Evolutionary conservation across 169 alveolate genomes (phyloP), one percentile per base, ranked within the genome.

Genomic region (Plasmodium gaboni): DNA sequence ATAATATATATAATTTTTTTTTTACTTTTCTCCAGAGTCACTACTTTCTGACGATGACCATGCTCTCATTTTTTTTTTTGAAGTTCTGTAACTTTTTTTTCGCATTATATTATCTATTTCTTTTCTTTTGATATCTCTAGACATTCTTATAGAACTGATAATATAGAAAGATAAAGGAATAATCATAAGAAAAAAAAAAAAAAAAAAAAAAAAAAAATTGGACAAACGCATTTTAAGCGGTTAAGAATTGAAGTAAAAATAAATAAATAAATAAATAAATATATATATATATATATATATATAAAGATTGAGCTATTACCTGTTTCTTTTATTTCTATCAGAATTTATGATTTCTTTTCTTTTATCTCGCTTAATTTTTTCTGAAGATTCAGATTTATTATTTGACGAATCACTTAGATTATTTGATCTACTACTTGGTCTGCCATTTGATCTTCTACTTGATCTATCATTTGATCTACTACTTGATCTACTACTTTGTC

Each of bases 1-100:
- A 32, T 4, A 5, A 32, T 32, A 32, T 32, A 38, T 38, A 38
- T 38, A 38, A 38, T 69, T 15, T 24, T 5, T 44, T 55, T 24
- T 63, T 17, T 38, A 50, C 17, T 38, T 28, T 26, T 59, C 87
- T 38, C 24, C 71, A 17, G 59, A 55, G 48, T 42, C 48, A 1
- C 24, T 67, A 17, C 89, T 76, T 55, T 76, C 89, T 28, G 74
- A 76, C 15, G 76, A 57, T 13, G 74, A 65, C 78, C 74, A 76
- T 6, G 78, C 76, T 38, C 88, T 67, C 51, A 76, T 19, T 32
- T 68, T 68, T 55, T 76, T 76, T 76, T 63, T 73, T 15, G 19
- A 48, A 28, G 26, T 42, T 64, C 65, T 76, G 53, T 76, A 76
- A 55, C 88, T 76, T 64, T 76, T 76, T 65, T 44, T 76, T 50